Conservation (phyloP, 352 stramenopile genomes). For the Phytopythium chamaehyphon region DNA sequence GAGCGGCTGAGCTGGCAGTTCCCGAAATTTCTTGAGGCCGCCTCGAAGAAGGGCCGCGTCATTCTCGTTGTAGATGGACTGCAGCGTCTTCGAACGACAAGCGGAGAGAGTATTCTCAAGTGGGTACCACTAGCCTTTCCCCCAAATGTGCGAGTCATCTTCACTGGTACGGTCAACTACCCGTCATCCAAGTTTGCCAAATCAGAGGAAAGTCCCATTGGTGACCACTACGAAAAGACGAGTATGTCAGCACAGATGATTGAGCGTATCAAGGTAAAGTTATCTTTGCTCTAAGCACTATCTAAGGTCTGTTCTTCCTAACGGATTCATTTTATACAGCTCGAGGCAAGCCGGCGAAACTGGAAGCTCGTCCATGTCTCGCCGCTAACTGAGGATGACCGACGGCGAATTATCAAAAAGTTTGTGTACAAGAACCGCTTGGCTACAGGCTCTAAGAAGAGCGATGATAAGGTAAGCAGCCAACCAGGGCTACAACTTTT, state of each 20-base stretch:
- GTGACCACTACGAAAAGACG: conserved; percentile 58
- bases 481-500: conserved; percentile 50
- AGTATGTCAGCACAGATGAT: conserved; percentile 72
- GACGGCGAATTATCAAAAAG: conserved; percentile 49
- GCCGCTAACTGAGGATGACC: conserved; percentile 56
- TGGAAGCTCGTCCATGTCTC: conserved; percentile 67
- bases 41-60: conserved; percentile 86
- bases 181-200: conserved; percentile 37
- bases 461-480: neutral
- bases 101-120: conserved; percentile 88
- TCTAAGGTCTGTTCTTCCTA: no score
- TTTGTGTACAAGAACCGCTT: conserved; percentile 41
- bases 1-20: conserved; percentile 90
- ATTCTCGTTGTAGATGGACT: conserved; percentile 91
- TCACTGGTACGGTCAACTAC: conserved; percentile 60
- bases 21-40: conserved; percentile 86
- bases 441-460: neutral
- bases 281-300: no score
- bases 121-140: conserved; percentile 89
- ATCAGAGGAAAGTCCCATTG: conserved; percentile 15
- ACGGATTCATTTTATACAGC: neutral
- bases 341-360: conserved; percentile 72
- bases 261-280: conserved; percentile 55
- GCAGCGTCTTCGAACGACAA: conserved; percentile 75
- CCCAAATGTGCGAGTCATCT: conserved; percentile 85